Base-by-base conservation (phyloP, 331 rosid genomes). In the Erythrophleum ivorense region DNA sequence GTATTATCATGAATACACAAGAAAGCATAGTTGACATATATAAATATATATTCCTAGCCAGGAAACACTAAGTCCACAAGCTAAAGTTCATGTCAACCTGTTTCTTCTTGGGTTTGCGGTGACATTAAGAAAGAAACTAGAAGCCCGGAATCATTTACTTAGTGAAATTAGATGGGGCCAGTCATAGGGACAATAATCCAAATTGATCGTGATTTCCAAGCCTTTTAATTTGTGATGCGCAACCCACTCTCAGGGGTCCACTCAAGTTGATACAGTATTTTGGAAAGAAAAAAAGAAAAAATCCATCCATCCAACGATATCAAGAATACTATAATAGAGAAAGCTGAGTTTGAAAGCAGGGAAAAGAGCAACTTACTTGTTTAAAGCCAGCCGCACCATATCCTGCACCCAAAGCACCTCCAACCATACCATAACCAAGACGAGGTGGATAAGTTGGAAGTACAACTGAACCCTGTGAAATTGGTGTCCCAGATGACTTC, bases 391-490 rank as follows among this genome's bases (percentile, higher is more conserved):
- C 78, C 69, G 86, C 87, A 80, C 85, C 90, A 74, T 82, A 88
- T 84, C 90, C 91, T 68, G 90, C 85, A 82, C 91, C 91, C 43
- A 90, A 1, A 49, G 85, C 88, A 58, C 86, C 82, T 24, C 97
- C 93, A 76, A 67, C 84, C 89, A 88, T 84, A 78, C 92, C 91
- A 82, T 80, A 90, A 66, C 95, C 86, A 67, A 79, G 71, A 71
- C 14, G 90, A 70, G 93, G 84, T 65, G 93, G 90, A 82, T 86
- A 85, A 67, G 86, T 78, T 58, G 93, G 93, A 55, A 85, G 87
- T 57, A 60, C 63, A 65, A 76, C 66, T 3, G 91, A 46, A 15
- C 82, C 71, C 13, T 86, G 85, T 66, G 80, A 79, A 85, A 81
- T 85, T 45, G 88, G 69, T 7, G 78, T 78, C 24, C 88, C 88